Percentiles rank a stretch among this genome's conserved stretches.
phyloP scores from a whole-genome alignment of 768 basidiomycete species.

The Sporobolomyces pararoseus region DNA sequence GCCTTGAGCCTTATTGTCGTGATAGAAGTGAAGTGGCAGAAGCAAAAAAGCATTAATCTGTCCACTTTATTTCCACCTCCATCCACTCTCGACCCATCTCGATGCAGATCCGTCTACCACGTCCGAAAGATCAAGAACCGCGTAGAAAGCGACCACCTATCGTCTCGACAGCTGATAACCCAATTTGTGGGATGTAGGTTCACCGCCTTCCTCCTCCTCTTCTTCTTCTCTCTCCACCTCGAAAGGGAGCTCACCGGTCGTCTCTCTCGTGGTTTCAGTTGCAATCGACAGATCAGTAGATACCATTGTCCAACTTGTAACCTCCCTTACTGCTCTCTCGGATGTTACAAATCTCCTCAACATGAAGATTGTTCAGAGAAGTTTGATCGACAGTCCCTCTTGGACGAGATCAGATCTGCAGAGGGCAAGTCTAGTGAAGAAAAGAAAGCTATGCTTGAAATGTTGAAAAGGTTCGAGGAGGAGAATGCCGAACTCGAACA shows the following conservation, averaged over 20 bases:
- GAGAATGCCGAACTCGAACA: constrained; percentile 22
- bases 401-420: constrained; percentile 32
- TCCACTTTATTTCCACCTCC: background rate
- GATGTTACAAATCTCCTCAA: constrained; percentile 35
- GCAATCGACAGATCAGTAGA: constrained; percentile 31
- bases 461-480: constrained; percentile 42
- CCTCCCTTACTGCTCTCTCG: constrained; percentile 44
- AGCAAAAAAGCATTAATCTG: no score
- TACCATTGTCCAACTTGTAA: constrained; percentile 46
- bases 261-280: constrained; percentile 14
- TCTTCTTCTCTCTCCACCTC: background rate
- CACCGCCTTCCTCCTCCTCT: background rate
- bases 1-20: no score
- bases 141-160: constrained; percentile 26
- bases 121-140: constrained; percentile 6
- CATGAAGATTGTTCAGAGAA: constrained; percentile 38
- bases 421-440: constrained; percentile 20
- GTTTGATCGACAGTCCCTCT: constrained; percentile 34
- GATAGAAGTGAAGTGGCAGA: no score
- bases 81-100: background rate
- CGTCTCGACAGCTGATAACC: constrained; percentile 21
- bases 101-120: constrained; percentile 32
- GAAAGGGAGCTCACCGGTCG: no score
- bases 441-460: constrained; percentile 36
- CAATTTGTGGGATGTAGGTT: constrained; percentile 29